phyloP scores from a whole-genome alignment of 225 moss, liverwort and hornwort genomes.

The Pleurozium schreberi region DNA sequence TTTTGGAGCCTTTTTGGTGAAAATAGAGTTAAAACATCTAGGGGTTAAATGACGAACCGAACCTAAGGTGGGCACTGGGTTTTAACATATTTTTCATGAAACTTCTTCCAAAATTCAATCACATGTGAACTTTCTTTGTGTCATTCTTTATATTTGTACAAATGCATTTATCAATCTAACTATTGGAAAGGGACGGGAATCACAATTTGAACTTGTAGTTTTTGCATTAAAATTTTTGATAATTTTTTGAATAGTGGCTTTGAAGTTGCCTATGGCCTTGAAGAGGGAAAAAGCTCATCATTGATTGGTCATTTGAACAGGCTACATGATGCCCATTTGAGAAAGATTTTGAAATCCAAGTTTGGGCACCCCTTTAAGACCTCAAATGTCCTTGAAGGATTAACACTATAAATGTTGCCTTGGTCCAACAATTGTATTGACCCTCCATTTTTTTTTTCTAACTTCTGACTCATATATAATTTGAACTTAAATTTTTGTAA shows the following conservation, averaged over 20 bases:
- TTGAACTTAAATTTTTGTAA: background rate
- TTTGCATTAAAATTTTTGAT: background rate
- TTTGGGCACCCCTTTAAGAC: accelerated
- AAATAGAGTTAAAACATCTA: no score
- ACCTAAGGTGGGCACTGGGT: accelerated
- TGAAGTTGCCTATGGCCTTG: accelerated
- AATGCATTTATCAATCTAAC: background rate
- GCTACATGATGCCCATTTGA: background rate
- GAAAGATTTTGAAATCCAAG: background rate
- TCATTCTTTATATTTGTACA: background rate
- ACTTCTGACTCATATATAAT: background rate
- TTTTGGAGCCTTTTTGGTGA: no score
- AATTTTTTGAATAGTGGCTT: no score
- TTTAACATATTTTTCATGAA: background rate
- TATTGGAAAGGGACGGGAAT: no score
- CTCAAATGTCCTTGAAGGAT: background rate
- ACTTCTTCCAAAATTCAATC: background rate
- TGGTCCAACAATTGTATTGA: accelerated
- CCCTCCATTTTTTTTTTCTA: background rate
- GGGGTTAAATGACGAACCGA: background rate
- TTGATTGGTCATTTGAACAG: background rate
- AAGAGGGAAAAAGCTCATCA: background rate
- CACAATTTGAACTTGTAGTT: background rate
- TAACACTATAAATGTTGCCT: accelerated
- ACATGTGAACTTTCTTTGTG: background rate